Percentiles rank a stretch among this genome's conserved stretches.
phyloP scores from a whole-genome alignment of 805 yeast genomes.

The Pichia nakasei region DNA sequence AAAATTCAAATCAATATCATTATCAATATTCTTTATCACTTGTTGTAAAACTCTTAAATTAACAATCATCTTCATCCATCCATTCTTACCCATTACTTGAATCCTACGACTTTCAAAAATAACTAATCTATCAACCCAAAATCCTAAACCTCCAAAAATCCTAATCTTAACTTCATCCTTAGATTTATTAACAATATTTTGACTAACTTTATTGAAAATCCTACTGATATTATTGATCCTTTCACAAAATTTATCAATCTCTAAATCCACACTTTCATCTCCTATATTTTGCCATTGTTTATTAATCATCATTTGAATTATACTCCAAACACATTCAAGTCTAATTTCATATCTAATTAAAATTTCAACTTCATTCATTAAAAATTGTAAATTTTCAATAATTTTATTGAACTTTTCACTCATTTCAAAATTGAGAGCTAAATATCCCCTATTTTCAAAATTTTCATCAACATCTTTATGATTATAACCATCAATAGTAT shows the following conservation, averaged over 20 bases:
- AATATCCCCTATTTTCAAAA: constrained; percentile 8
- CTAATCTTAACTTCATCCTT: constrained; percentile 7
- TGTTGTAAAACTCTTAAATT: constrained; percentile 64
- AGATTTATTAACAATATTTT: constrained; percentile 4
- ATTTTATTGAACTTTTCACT: constrained; percentile 30
- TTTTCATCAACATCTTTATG: not conserved
- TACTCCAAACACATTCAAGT: constrained; percentile 12
- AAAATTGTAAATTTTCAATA: constrained; percentile 26
- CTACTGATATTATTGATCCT: constrained; percentile 9
- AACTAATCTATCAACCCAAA: constrained; percentile 38
- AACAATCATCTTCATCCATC: constrained; percentile 48
- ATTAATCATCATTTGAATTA: constrained; percentile 9
- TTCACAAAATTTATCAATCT: constrained; percentile 13
- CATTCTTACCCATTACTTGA: constrained; percentile 43
- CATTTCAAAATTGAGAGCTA: constrained; percentile 23
- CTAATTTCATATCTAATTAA: constrained; percentile 52
- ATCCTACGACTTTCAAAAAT: constrained; percentile 46
- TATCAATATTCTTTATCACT: constrained; percentile 47
- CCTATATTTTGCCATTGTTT: constrained; percentile 7
- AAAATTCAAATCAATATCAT: constrained; percentile 3
- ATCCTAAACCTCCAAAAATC: constrained; percentile 12
- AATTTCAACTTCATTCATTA: constrained; percentile 33
- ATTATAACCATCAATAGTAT: not conserved
- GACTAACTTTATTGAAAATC: constrained; percentile 8
- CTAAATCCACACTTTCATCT: constrained; percentile 11